Conservation (phyloP, 192 early-diverging fungal species). For the Linnemannia elongata region DNA sequence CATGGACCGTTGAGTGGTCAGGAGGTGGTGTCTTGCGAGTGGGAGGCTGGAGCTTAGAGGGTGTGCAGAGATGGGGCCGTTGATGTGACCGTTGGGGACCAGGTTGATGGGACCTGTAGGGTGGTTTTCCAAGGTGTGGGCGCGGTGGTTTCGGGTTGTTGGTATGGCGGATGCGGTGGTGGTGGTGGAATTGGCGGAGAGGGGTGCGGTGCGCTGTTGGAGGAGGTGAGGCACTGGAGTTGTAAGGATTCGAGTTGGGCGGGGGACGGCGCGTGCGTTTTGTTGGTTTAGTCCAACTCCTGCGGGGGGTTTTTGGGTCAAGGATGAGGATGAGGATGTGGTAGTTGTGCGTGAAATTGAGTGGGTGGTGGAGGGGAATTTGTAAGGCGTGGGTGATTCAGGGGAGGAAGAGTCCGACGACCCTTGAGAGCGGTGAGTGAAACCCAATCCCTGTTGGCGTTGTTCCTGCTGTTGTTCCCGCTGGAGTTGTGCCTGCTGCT, state of each 20-base stretch:
- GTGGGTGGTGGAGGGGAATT: too few species aligned
- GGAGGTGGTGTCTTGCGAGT: background rate
- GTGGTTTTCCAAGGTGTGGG: background rate
- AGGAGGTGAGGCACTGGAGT: background rate
- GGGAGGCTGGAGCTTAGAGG: background rate
- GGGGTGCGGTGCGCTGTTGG: slow-evolving; percentile 1
- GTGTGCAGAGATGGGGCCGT: background rate
- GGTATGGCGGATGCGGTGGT: too few species aligned
- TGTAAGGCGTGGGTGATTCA: too few species aligned
- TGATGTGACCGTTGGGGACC: background rate
- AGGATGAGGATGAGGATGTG: background rate
- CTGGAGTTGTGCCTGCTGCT: background rate
- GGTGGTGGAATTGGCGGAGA: background rate
- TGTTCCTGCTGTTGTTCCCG: slow-evolving; percentile 13
- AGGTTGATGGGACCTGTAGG: background rate
- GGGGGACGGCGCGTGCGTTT: background rate
- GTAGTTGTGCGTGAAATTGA: background rate
- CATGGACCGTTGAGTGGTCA: background rate
- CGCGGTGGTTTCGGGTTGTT: background rate
- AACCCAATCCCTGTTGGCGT: too few species aligned
- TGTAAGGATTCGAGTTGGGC: background rate
- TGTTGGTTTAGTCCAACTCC: background rate
- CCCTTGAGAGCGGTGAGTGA: too few species aligned
- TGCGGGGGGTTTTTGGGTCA: background rate
- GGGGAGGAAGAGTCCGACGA: too few species aligned